Conservation (phyloP, 176 grass and related monocot species). For the Thalia dealbata region DNA sequence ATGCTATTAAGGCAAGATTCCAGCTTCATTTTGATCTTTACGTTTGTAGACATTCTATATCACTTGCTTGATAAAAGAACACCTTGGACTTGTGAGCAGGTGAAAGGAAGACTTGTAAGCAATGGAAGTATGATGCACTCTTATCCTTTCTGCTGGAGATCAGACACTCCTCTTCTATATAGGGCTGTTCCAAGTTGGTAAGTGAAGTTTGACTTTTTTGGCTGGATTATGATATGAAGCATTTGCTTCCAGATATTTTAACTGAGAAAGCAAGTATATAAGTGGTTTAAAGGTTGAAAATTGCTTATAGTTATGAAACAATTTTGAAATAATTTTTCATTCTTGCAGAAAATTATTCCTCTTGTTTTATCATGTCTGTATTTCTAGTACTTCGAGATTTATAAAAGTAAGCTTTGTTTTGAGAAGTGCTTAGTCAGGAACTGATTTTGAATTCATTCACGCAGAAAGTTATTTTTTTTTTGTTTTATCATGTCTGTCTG, state of each 20-base stretch:
- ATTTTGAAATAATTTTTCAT: not conserved
- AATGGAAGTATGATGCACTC: constrained; percentile 81
- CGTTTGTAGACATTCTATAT: not conserved
- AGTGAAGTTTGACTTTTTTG: constrained; percentile 24
- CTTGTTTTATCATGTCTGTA: not conserved
- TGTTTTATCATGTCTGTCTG: not conserved
- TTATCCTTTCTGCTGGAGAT: constrained; percentile 98
- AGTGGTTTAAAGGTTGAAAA: not conserved
- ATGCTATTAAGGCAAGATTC: constrained; percentile 57
- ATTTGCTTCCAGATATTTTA: not conserved
- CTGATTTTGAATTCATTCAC: not conserved
- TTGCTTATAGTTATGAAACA: not conserved
- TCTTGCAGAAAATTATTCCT: not conserved
- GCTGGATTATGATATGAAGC: not conserved
- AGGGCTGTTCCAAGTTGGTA: constrained; percentile 98
- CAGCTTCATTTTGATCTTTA: not conserved
- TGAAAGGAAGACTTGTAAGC: constrained; percentile 88
- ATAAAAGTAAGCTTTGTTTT: not conserved
- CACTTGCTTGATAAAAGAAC: not conserved
- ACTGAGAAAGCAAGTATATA: not conserved
- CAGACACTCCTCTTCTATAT: constrained; percentile 92
- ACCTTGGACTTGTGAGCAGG: constrained; percentile 39
- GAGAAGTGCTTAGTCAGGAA: not conserved
- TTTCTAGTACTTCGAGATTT: not conserved
- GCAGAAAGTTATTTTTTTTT: not conserved